Evolutionary conservation across 371 early-diverging fungal genomes (phyloP).

Genomic region (Mortierella sp.): DNA sequence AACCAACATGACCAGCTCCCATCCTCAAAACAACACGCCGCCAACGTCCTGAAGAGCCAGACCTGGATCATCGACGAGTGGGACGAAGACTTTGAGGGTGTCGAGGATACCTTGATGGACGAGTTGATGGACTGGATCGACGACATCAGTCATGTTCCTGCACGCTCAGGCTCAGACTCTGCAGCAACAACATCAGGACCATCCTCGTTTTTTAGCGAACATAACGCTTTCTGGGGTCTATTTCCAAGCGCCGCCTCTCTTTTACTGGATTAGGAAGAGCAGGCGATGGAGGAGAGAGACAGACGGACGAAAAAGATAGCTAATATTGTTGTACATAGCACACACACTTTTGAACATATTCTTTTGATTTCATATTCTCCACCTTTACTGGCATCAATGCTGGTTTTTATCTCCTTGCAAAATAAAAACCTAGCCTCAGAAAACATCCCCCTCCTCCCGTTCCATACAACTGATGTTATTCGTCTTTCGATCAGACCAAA

Average conservation of each 20-base stretch:
- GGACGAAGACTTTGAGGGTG: slow-evolving; percentile 15
- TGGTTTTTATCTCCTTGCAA: not conserved
- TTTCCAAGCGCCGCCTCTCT: too few relatives aligned
- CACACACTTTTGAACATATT: not conserved
- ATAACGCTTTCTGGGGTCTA: too few relatives aligned
- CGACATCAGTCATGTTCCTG: not conserved
- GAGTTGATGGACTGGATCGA: slow-evolving; percentile 18
- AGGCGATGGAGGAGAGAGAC: not conserved
- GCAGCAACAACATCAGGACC: too few relatives aligned
- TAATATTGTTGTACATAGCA: not conserved
- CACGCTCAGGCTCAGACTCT: not conserved
- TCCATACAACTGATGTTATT: too few relatives aligned
- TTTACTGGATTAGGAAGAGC: not conserved
- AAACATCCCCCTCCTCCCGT: too few relatives aligned
- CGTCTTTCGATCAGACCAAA: too few relatives aligned
- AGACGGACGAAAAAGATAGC: not conserved
- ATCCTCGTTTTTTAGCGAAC: too few relatives aligned
- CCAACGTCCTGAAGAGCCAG: not conserved
- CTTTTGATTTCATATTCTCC: too few relatives aligned
- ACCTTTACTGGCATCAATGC: too few relatives aligned
- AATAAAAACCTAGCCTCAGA: too few relatives aligned
- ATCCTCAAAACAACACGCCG: not conserved
- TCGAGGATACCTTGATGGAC: not conserved
- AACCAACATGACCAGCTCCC: not conserved
- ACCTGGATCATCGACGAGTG: slow-evolving; percentile 14